Percentiles rank a stretch among this genome's conserved stretches.
Conservation (phyloP, 140 eudicot species). For the Bidens hawaiensis region DNA sequence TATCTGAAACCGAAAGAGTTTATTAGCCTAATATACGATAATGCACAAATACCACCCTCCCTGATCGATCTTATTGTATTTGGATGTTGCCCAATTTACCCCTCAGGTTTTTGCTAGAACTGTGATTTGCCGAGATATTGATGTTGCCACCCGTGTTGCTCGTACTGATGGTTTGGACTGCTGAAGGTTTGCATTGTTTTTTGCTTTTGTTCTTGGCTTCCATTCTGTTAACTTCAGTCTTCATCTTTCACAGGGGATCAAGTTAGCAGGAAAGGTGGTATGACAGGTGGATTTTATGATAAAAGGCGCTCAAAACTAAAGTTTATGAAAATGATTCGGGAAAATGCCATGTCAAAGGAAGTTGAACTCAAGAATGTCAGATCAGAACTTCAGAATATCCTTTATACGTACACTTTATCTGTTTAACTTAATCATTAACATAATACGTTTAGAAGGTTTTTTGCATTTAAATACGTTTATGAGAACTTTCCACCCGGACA, state of each 20-base stretch:
- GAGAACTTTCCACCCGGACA: not conserved
- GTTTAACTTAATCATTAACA: not conserved
- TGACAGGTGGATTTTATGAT: constrained; percentile 99
- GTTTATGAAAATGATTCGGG: constrained; percentile 69
- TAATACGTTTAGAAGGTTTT: not conserved
- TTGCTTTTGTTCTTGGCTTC: not conserved
- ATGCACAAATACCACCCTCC: too few relatives aligned
- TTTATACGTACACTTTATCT: constrained; percentile 12
- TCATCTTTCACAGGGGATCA: constrained; percentile 68
- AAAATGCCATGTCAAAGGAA: constrained; percentile 58
- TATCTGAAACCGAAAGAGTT: too few relatives aligned
- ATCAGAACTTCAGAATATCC: constrained; percentile 78
- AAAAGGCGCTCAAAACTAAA: constrained; percentile 81
- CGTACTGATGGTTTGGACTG: constrained; percentile 88
- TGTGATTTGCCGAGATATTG: constrained; percentile 88
- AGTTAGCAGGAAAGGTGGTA: constrained; percentile 99
- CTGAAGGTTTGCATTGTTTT: constrained; percentile 55
- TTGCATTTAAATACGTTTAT: not conserved
- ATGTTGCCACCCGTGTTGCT: constrained; percentile 97
- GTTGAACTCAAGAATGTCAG: constrained; percentile 56
- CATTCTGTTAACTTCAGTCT: constrained; percentile 5
- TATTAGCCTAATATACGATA: too few relatives aligned
- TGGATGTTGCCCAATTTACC: not conserved
- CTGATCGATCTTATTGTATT: constrained; percentile 5
- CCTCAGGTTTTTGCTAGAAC: constrained; percentile 89